A percentile compares a stretch with the other conserved stretches of the same genome.
Evolutionary conservation across 345 rosid species (phyloP).

Genomic region (Pugionium dolabratum): DNA sequence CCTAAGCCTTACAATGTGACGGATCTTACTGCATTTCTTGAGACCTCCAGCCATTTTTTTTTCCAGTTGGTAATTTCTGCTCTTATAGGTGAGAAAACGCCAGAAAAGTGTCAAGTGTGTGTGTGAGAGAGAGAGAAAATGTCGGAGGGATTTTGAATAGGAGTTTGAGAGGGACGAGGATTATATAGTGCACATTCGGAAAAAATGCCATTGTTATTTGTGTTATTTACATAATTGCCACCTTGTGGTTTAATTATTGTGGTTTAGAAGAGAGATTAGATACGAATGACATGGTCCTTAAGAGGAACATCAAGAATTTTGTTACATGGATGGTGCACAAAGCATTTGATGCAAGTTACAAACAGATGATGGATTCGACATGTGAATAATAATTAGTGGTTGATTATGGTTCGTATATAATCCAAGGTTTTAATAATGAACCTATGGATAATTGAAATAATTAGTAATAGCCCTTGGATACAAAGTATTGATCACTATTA

Average conservation of each 20-base stretch:
- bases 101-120: too few relatives aligned
- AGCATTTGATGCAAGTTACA: slow-evolving; percentile 16
- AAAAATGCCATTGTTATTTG: slow-evolving; percentile 39
- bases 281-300: slow-evolving; percentile 19
- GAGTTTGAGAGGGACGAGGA: slow-evolving; percentile 18
- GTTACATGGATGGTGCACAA: slow-evolving; percentile 3
- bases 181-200: slow-evolving; percentile 43
- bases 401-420: slow-evolving; percentile 3
- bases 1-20: slow-evolving; percentile 86
- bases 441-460: slow-evolving; percentile 28
- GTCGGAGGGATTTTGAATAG: slow-evolving; percentile 36
- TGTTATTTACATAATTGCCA: slow-evolving; percentile 49
- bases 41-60: slow-evolving; percentile 59
- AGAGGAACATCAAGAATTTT: slow-evolving; percentile 9
- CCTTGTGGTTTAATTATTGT: slow-evolving; percentile 10
- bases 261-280: slow-evolving; percentile 7
- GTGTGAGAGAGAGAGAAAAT: background rate
- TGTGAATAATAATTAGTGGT: slow-evolving; percentile 17
- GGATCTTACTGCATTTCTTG: slow-evolving; percentile 87
- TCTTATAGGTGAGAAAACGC: background rate
- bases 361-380: slow-evolving; percentile 22
- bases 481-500: slow-evolving; percentile 8
- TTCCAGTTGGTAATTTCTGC: background rate
- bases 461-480: background rate
- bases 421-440: slow-evolving; percentile 21